Conservation (phyloP, 176 grass and related monocot genomes). For the Zoysia pacifica region DNA sequence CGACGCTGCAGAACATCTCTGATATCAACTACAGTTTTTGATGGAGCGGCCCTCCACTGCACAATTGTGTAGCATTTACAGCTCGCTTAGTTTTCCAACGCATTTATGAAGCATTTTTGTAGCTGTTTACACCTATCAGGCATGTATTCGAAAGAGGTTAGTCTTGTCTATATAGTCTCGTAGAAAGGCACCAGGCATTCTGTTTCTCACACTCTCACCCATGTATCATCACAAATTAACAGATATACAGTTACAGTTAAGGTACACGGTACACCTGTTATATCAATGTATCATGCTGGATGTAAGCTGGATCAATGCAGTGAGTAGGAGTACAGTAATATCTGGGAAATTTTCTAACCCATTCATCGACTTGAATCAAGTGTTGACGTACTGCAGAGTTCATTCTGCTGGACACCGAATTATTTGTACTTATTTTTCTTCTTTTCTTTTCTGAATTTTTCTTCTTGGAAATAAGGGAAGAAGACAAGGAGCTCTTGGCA, state of each 20-base stretch:
- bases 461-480: neutral
- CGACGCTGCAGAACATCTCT: conserved; percentile 65
- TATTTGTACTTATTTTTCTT: neutral
- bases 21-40: conserved; percentile 93
- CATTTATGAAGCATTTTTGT: conserved; percentile 17
- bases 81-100: conserved; percentile 25
- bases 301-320: neutral
- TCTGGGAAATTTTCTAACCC: neutral
- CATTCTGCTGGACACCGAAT: neutral
- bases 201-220: conserved; percentile 4
- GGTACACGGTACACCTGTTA: neutral
- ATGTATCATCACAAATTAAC: conserved; percentile 38
- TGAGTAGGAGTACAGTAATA: neutral
- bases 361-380: neutral
- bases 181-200: neutral
- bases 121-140: conserved; percentile 33
- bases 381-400: neutral
- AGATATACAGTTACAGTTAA: neutral
- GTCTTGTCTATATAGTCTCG: conserved; percentile 24
- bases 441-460: neutral
- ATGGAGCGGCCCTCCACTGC: conserved; percentile 32
- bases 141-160: conserved; percentile 44
- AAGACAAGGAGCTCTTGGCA: no score
- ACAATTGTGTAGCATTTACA: conserved; percentile 33
- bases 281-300: neutral